Percentiles rank a stretch among this genome's conserved stretches.
Evolutionary conservation across 2,329 filamentous ascomycete genomes (phyloP).

Genomic region (Neofusicoccum umdonicola): DNA sequence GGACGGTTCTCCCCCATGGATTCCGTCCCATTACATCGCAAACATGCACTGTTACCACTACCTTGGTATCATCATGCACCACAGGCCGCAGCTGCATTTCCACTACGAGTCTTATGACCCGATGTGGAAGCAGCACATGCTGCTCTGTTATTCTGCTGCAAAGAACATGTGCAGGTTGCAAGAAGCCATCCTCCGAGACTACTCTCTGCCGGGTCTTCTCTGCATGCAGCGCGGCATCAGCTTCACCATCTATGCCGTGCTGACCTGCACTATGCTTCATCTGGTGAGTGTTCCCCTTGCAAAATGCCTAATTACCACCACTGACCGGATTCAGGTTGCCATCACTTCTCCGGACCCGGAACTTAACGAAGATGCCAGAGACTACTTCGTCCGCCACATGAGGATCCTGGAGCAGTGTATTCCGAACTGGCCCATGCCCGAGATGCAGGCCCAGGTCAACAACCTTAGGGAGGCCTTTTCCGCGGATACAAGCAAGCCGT

Average conservation of each 20-base stretch:
- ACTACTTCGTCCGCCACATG: constrained; percentile 93
- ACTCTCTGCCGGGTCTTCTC: constrained; percentile 74
- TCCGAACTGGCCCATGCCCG: constrained; percentile 79
- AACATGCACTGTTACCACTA: constrained; percentile 90
- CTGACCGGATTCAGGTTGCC: constrained; percentile 64
- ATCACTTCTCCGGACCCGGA: constrained; percentile 91
- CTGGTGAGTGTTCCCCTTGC: constrained; percentile 61
- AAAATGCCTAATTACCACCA: constrained; percentile 18
- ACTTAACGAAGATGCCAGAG: constrained; percentile 76
- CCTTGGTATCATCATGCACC: constrained; percentile 78
- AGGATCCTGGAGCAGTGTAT: constrained; percentile 84
- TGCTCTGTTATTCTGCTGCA: constrained; percentile 78
- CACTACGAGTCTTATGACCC: constrained; percentile 75
- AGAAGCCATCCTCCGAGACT: constrained; percentile 74
- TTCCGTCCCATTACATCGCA: constrained; percentile 82
- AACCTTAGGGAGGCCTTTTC: constrained; percentile 89
- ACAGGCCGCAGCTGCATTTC: constrained; percentile 75
- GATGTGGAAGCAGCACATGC: constrained; percentile 85
- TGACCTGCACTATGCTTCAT: constrained; percentile 91
- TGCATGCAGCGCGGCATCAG: constrained; percentile 94
- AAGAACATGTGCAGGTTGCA: constrained; percentile 83
- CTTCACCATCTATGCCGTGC: constrained; percentile 88
- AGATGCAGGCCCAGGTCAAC: constrained; percentile 87
- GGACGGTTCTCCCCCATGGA: constrained; percentile 77
- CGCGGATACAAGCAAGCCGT: constrained; percentile 77